phyloP scores from a whole-genome alignment of 306 rosid species.

The Crotalaria pallida region DNA sequence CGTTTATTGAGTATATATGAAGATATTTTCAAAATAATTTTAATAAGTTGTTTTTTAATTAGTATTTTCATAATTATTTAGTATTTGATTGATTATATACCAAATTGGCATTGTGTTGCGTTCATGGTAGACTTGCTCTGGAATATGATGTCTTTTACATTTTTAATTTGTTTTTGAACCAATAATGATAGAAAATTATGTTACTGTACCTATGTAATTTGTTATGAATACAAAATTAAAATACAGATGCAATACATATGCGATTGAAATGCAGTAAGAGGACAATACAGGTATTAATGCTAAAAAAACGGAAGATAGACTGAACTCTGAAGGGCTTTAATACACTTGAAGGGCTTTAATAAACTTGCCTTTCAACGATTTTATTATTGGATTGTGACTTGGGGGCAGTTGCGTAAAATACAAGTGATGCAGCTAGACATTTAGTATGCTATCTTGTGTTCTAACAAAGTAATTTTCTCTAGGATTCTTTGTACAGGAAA shows the following conservation, averaged over 20 bases:
- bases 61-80: no score
- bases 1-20: no score
- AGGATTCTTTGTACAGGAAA: slow-evolving; percentile 26
- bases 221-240: no score
- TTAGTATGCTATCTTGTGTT: slow-evolving; percentile 17
- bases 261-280: background rate
- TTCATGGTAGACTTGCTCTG: no score
- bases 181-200: no score
- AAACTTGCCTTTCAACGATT: slow-evolving; percentile 30
- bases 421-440: slow-evolving; percentile 23
- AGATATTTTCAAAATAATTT: no score
- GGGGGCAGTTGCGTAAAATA: slow-evolving; percentile 24
- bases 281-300: background rate
- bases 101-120: no score
- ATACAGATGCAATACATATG: background rate
- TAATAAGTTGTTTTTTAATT: no score
- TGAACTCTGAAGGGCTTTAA: slow-evolving; percentile 36
- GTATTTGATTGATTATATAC: no score
- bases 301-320: background rate
- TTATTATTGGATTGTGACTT: slow-evolving; percentile 44
- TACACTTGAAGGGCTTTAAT: slow-evolving; percentile 46
- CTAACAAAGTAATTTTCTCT: slow-evolving; percentile 5
- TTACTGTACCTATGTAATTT: no score
- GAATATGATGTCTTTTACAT: no score
- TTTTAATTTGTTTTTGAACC: no score